These are phyloP conservation scores for Penicillium herquei DNA, from an alignment of 495 filamentous ascomycete genomes.

Conservation along the genomic window DNA sequence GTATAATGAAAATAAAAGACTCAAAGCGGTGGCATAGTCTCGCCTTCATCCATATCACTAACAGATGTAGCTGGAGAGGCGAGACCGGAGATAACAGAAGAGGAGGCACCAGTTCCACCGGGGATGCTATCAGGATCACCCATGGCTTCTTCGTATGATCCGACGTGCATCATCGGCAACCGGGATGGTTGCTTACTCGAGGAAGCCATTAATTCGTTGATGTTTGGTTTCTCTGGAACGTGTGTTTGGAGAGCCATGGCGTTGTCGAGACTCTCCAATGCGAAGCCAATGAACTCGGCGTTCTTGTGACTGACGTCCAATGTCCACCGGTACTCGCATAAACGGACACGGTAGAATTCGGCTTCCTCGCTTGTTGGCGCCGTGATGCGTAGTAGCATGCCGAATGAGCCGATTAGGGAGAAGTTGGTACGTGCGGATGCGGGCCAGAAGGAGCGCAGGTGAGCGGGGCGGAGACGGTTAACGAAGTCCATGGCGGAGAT, in stretches of 20 bases:
- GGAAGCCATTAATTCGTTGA: slow-evolving; percentile 49
- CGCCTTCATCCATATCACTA: slow-evolving; percentile 27
- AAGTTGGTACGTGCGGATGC: slow-evolving; percentile 54
- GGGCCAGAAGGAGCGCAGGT: slow-evolving; percentile 57
- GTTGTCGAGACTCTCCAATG: slow-evolving; percentile 49
- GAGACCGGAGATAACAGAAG: slow-evolving; percentile 33
- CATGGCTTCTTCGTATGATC: slow-evolving; percentile 25
- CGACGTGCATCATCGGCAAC: slow-evolving; percentile 2
- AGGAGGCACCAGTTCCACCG: slow-evolving; percentile 16
- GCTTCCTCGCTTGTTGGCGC: slow-evolving; percentile 85
- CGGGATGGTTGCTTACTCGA: slow-evolving; percentile 25
- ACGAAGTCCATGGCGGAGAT: slow-evolving; percentile 59
- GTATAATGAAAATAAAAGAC: background rate
- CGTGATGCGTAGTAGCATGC: slow-evolving; percentile 77
- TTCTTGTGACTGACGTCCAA: slow-evolving; percentile 79
- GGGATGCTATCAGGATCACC: slow-evolving; percentile 17
- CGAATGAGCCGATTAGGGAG: slow-evolving; percentile 55
- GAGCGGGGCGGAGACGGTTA: slow-evolving; percentile 52
- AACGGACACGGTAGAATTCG: slow-evolving; percentile 85
- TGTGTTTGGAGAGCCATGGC: slow-evolving; percentile 44
- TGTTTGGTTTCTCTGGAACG: slow-evolving; percentile 48
- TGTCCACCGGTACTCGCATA: slow-evolving; percentile 93
- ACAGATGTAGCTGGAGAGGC: slow-evolving; percentile 33
- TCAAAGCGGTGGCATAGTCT: slow-evolving; percentile 12
- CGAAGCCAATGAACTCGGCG: slow-evolving; percentile 64